These are phyloP conservation scores for Epichloe hybrida DNA, from an alignment of 2,329 filamentous ascomycete species.

Conservation along the genomic window DNA sequence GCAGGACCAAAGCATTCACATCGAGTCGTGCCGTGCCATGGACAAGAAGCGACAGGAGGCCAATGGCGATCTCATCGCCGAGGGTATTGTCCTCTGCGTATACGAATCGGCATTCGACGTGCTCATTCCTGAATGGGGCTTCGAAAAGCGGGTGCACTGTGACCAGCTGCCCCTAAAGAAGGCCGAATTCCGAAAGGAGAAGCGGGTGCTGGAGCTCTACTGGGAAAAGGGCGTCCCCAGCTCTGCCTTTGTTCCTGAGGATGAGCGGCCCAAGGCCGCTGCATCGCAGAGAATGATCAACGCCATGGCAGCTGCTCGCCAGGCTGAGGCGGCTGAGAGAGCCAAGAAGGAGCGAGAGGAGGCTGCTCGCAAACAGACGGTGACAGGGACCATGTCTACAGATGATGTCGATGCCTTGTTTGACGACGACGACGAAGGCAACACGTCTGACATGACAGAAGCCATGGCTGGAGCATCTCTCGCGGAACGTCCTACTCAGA, in stretches of 20 bases:
- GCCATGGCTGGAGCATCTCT: conserved; percentile 84
- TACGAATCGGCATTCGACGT: conserved; percentile 99
- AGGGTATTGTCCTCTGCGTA: conserved; percentile 91
- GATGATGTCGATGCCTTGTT: conserved; percentile 93
- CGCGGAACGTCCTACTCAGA: conserved; percentile 81
- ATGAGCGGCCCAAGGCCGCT: conserved; percentile 81
- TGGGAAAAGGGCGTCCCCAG: conserved; percentile 99
- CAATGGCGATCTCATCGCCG: conserved; percentile 84
- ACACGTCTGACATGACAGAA: conserved; percentile 78
- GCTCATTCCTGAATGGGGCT: conserved; percentile 93
- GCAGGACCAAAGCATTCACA: conserved; percentile 97
- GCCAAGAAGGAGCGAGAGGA: conserved; percentile 80
- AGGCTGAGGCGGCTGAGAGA: conserved; percentile 71
- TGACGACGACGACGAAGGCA: conserved; percentile 84
- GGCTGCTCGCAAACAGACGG: conserved; percentile 81
- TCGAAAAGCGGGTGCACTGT: conserved; percentile 98
- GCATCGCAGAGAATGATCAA: conserved; percentile 61
- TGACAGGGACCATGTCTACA: conserved; percentile 85
- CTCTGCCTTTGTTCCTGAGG: conserved; percentile 89
- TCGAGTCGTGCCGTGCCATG: conserved; percentile 92
- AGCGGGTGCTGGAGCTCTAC: conserved; percentile 87
- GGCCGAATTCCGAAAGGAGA: conserved; percentile 97
- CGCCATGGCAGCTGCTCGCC: conserved; percentile 60
- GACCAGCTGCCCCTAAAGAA: conserved; percentile 97
- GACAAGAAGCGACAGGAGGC: conserved; percentile 78